Base-by-base conservation (phyloP, 2,329 filamentous ascomycete species). In the Trichoderma simmonsii region DNA sequence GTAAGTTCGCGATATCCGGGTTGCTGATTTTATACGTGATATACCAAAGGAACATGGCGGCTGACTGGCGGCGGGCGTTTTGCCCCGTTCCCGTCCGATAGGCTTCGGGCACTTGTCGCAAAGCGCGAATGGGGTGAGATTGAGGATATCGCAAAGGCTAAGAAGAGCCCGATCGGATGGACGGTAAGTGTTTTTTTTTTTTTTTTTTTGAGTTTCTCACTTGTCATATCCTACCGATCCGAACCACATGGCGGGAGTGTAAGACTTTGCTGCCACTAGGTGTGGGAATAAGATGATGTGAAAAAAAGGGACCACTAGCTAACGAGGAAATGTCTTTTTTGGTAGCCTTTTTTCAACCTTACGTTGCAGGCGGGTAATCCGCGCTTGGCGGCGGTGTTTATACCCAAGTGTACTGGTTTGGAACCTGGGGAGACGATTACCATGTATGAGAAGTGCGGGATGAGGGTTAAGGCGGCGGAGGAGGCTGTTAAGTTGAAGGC, bases 401-500 rank as follows among this genome's bases (percentile, higher is more conserved):
- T 98, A 66, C 90, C 93, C 3, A 98, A 98, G 82, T 98, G 95
- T 83, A 91, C 91, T 18, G 86, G 86, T 70, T 80, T 97, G 61
- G 87, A 90, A 59, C 85, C 88, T 1, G 87, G 89, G 3, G 92
- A 94, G 77, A 86, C 91, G 4, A 91, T 97, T 70, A 89, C 92
- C 75, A 98, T 99, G 95, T 99, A 95, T 88, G 91, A 97, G 77
- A 97, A 97, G 83, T 98, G 96, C 81, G 95, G 95, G 21, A 89
- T 97, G 90, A 86, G 94, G 59, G 88, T 92, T 32, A 94, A 93
- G 82, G 96, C 96, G 3, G 96, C 92, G 4, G 95, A 98, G 82
- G 96, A 98, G 83, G 95, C 96, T 3, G 87, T 94, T 73, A 93
- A 91, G 83, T 86, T 88, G 73, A 97, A 93, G 81, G 93, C 99